Conservation (phyloP, 306 rosid genomes). For the Vigna nakashimae region DNA sequence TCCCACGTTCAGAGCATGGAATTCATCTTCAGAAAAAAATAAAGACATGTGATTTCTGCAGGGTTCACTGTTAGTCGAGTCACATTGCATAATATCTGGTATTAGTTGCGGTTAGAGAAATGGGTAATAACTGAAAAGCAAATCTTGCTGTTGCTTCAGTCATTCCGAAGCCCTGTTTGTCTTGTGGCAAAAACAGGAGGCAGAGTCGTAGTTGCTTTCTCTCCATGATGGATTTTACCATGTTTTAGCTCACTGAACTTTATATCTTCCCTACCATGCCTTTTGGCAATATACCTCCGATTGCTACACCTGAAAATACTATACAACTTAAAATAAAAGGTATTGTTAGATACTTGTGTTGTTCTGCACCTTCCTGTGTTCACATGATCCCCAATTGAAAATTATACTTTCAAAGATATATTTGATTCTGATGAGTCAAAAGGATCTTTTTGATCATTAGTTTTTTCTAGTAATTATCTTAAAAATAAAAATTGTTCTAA, state of each 20-base stretch:
- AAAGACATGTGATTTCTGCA: not conserved
- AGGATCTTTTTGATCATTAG: too few relatives aligned
- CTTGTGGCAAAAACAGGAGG: not conserved
- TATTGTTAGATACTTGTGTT: not conserved
- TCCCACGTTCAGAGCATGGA: conserved; percentile 24
- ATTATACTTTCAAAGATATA: too few relatives aligned
- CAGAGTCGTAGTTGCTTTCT: not conserved
- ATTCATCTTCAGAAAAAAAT: conserved; percentile 12
- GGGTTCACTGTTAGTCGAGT: conserved; percentile 3
- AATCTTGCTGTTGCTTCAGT: not conserved
- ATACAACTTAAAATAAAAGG: not conserved
- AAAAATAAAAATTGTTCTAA: too few relatives aligned
- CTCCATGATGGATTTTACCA: too few relatives aligned
- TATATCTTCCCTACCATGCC: not conserved
- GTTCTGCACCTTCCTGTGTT: too few relatives aligned
- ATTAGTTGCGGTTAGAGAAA: too few relatives aligned
- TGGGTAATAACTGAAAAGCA: conserved; percentile 1
- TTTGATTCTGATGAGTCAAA: too few relatives aligned
- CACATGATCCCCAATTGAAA: too few relatives aligned
- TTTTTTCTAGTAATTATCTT: too few relatives aligned
- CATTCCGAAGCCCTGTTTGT: conserved; percentile 14
- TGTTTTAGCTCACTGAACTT: not conserved
- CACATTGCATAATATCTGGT: not conserved
- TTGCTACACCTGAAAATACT: not conserved
- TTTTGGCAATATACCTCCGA: not conserved